Evolutionary conservation across 139 green algal species (phyloP).

Genomic region (Chlorella sp.): DNA sequence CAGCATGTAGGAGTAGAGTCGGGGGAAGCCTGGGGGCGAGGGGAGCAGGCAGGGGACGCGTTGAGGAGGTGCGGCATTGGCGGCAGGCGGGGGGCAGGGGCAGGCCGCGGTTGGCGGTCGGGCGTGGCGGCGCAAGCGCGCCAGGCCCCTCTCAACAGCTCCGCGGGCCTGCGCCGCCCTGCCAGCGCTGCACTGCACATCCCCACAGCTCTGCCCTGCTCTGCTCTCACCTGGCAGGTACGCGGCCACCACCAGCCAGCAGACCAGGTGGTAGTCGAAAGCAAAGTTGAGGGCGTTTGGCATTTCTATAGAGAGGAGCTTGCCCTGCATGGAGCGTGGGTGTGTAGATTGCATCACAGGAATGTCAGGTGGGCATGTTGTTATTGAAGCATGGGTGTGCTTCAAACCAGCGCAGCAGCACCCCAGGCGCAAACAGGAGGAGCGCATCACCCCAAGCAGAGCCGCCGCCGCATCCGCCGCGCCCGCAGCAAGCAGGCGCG

Average conservation of each 20-base stretch:
- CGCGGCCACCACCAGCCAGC: slow-evolving; percentile 37
- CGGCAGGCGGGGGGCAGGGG: neutral
- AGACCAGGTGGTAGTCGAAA: slow-evolving; percentile 79
- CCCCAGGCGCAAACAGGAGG: neutral
- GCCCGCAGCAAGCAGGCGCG: neutral
- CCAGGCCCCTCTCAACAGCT: too few species aligned
- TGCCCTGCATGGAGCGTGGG: neutral
- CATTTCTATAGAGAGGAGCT: slow-evolving; percentile 57
- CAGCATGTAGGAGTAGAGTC: slow-evolving; percentile 90
- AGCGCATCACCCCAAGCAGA: neutral
- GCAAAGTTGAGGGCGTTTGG: slow-evolving; percentile 84
- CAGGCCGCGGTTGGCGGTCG: neutral
- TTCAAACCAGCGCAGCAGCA: too few species aligned
- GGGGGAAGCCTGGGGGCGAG: slow-evolving; percentile 77
- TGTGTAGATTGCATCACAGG: neutral
- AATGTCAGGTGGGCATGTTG: neutral
- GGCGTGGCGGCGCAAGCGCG: neutral
- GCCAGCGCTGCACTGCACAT: neutral
- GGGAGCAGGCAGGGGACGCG: too few species aligned
- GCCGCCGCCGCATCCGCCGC: neutral
- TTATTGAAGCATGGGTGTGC: too few species aligned
- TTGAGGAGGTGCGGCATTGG: slow-evolving; percentile 7
- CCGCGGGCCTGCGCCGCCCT: neutral
- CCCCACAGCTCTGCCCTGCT: neutral
- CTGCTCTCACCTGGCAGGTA: slow-evolving; percentile 63